These are phyloP conservation scores for Xerocomus nothofagi DNA, from an alignment of 1,284 basidiomycete species.

Conservation along the genomic window DNA sequence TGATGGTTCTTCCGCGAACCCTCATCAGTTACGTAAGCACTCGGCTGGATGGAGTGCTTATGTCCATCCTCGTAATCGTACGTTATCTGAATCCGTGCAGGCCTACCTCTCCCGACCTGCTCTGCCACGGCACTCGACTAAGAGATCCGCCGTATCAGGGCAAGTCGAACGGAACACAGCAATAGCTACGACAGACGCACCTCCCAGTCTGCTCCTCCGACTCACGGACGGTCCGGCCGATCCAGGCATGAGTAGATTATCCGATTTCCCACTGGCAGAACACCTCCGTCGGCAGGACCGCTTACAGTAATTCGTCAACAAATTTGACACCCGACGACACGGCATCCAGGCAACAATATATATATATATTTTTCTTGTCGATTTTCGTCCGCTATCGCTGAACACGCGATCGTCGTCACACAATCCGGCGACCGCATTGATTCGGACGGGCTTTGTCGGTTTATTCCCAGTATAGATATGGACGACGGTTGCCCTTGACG, in stretches of 20 bases:
- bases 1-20: slow-evolving; percentile 17
- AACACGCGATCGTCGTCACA: slow-evolving; percentile 8
- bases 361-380: slow-evolving; percentile 8
- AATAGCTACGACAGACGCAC: background rate
- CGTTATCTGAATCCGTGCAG: slow-evolving; percentile 49
- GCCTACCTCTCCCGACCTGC: slow-evolving; percentile 41
- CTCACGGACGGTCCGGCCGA: slow-evolving; percentile 1
- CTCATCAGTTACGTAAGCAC: slow-evolving; percentile 18
- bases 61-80: slow-evolving; percentile 36
- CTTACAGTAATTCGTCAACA: background rate
- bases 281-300: background rate
- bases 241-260: background rate
- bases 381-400: background rate
- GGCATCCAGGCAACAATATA: slow-evolving; percentile 26
- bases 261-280: background rate
- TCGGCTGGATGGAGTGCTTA: background rate
- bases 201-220: slow-evolving; percentile 4
- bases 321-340: slow-evolving; percentile 1
- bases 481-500: background rate
- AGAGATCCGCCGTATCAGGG: background rate
- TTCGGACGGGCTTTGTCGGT: background rate
- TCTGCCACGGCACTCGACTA: background rate
- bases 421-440: slow-evolving; percentile 15
- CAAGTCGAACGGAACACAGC: no score
- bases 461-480: slow-evolving; percentile 3